Evolutionary conservation across 106 monocot species (phyloP), one percentile per base, ranked within the genome.

Genomic region (Dioscorea alata): DNA sequence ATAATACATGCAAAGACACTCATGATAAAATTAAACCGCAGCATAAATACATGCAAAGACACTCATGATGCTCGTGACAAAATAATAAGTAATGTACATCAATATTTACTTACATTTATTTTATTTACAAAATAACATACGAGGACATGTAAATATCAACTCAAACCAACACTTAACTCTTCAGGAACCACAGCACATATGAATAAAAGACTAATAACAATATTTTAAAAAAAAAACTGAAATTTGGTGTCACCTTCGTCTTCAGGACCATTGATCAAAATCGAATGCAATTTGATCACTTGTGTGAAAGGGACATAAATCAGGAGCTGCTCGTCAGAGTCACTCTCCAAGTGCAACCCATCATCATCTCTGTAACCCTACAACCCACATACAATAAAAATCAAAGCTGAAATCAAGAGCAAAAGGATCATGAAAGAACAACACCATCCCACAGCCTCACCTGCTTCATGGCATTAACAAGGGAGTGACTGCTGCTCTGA

Each of bases 341-440:
- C 97, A 61, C 89, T 92, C 79, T 91, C 89, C 18, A 99, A 81
- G 71, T 89, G 75, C 76, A 92, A 70, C 2, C 83, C 89, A 60
- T 99, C 87, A 28, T 99, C 92, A 4, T 99, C 97, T 61, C 92
- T 80, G 42, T 90, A 99, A 77, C 84, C 87, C 97, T 99, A 70
- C 33, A 50, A 74, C 4, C 18, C 65, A 57, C 33, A 25, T 64
- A 42, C 59, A 25, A 76, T 5, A 53, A 53, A 22, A 13, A 33
- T 32, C 31, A n/a, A n/a, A 15, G 6, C 4, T 58, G 19, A 15
- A 15, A 21, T 28, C 52, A 69, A 61, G 20, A 63, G 50, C 22
- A 18, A 64, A n/a, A 64, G 42, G 20, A 65, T 35, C 33, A 17
- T 35, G 18, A 33, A 59, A 24, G 13, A 59, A 25, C 21, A 65